Evolutionary conservation across 208 protist genomes (phyloP).

Genomic region (Leishmania arabica): DNA sequence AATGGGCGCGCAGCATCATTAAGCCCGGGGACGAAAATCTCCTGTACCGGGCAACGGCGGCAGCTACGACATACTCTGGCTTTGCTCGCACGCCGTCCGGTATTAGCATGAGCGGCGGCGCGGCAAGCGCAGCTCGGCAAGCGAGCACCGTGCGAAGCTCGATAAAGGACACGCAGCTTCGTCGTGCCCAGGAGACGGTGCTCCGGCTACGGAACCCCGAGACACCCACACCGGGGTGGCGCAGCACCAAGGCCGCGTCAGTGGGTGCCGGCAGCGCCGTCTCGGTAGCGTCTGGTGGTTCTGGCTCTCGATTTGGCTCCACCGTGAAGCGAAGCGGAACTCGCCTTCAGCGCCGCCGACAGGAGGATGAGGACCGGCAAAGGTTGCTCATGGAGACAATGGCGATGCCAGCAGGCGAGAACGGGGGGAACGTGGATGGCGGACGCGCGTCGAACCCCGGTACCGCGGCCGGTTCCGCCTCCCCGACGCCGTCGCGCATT

Average conservation of each 20-base stretch:
- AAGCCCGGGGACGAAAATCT: constrained; percentile 72
- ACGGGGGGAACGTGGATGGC: constrained; percentile 1
- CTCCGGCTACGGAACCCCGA: constrained; percentile 23
- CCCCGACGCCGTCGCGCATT: constrained; percentile 26
- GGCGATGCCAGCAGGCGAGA: constrained; percentile 18
- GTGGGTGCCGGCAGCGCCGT: constrained; percentile 4
- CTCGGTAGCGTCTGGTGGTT: constrained; percentile 12
- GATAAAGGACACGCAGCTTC: constrained; percentile 27
- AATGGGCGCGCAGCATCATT: constrained; percentile 79
- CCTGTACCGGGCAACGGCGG: constrained; percentile 42
- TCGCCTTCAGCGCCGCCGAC: constrained; percentile 10
- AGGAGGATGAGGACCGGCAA: constrained; percentile 18
- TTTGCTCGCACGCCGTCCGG: constrained; percentile 15
- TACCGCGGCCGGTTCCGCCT: constrained; percentile 8
- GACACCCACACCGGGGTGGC: constrained; percentile 18
- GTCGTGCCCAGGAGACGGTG: constrained; percentile 25
- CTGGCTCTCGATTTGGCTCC: constrained; percentile 16
- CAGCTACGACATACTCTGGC: neutral
- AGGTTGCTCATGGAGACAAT: constrained; percentile 13
- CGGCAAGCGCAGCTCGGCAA: neutral
- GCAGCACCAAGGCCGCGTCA: constrained; percentile 11
- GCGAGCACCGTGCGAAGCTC: constrained; percentile 10
- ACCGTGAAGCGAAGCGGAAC: constrained; percentile 28
- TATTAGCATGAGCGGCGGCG: constrained; percentile 15
- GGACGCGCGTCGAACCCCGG: neutral